Evolutionary conservation across 148 eudicot species (phyloP).

Genomic region (Vaccinium vitisidaea): DNA sequence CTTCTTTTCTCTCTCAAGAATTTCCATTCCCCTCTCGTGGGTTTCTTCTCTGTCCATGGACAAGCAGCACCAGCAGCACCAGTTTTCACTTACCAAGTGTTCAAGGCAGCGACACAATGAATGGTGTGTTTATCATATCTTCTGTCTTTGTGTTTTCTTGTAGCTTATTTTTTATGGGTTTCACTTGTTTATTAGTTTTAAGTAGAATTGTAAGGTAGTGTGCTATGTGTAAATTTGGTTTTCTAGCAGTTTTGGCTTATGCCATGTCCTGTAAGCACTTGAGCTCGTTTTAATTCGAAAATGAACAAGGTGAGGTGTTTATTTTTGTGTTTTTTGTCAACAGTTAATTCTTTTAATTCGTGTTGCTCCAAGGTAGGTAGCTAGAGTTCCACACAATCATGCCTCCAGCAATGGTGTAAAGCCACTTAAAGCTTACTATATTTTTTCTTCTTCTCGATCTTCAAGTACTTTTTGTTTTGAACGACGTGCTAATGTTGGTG

Average conservation of each 20-base stretch:
- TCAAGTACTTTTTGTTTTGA: background rate
- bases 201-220: background rate
- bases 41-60: conserved; percentile 36
- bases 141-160: conserved; percentile 11
- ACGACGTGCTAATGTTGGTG: background rate
- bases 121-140: conserved; percentile 58
- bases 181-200: background rate
- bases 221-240: background rate
- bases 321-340: background rate
- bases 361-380: background rate
- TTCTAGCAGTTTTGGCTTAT: conserved; percentile 1
- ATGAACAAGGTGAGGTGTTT: background rate
- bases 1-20: conserved; percentile 28
- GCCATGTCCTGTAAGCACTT: background rate
- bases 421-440: background rate
- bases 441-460: background rate
- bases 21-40: conserved; percentile 12
- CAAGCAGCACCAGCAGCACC: conserved; percentile 46
- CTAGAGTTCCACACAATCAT: background rate
- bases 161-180: background rate
- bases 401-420: background rate
- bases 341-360: background rate
- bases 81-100: conserved; percentile 46
- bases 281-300: background rate
- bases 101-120: conserved; percentile 65